Base-by-base conservation (phyloP, 2,329 filamentous ascomycete species). In the Hypoxylon sp. region DNA sequence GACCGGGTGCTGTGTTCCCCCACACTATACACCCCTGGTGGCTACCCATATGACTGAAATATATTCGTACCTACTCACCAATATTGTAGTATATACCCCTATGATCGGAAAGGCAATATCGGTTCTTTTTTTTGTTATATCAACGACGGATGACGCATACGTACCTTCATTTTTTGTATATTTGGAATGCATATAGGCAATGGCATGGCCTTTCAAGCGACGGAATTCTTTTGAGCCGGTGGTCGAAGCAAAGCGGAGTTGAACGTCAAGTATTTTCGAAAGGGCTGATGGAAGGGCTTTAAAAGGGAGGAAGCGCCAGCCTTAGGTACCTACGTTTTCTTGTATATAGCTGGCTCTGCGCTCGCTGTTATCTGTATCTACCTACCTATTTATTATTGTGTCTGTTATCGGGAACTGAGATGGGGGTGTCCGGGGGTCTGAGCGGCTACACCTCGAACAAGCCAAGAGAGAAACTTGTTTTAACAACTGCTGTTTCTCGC, bases 31-130 rank as follows among this genome's bases (percentile, higher is more conserved):
- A 49, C 36, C 33, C 1, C 14, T 44, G 51, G 20, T 44, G 46
- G 54, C 33, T 51, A 56, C 24, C 24, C 3, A 26, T 64, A 49
- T 63, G 26, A 30, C 57, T 58, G 57, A 64, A 50, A 48, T 57
- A 53, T 58, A 53, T 49, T 59, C 38, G 28, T 63, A 61, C 50
- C 45, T 58, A 55, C 61, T 55, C 54, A 66, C 50, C 45, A 42
- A 63, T 42, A 44, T 64, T 67, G 67, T 67, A 69, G 54, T 57
- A 65, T 65, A 65, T 61, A 61, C 45, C 55, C 20, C 42, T 45
- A 32, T 16, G 62, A 26, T 44, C 11, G 38, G 33, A 44, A 20
- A 7, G 38, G 45, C 33, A 18, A 11, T 11, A 28, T 22, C 18
- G n/a, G 36, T 32, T 48, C 61, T 58, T 14, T 28, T 45, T 62